Evolutionary conservation across 148 eudicot genomes (phyloP).

Genomic region (Rhododendron henanense): DNA sequence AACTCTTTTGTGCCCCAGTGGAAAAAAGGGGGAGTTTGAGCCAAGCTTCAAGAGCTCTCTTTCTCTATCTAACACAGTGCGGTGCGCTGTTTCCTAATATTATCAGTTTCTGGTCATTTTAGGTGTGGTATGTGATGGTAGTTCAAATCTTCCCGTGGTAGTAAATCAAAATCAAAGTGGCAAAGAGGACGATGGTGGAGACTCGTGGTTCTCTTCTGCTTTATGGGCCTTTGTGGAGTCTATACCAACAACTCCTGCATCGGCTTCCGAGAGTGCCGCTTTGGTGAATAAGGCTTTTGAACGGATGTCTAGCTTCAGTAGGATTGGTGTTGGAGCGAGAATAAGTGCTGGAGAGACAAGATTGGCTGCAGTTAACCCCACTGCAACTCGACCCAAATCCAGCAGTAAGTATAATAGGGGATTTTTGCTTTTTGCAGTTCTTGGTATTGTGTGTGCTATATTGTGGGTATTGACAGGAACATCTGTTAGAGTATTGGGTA

Average conservation of each 20-base stretch:
- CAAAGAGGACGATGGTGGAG: conserved; percentile 29
- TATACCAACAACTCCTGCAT: conserved; percentile 90
- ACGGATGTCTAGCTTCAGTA: conserved; percentile 75
- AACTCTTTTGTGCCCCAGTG: conserved; percentile 45
- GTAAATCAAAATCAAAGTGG: conserved; percentile 25
- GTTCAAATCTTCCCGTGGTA: conserved; percentile 25
- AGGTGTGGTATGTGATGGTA: conserved; percentile 57
- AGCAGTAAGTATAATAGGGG: conserved; percentile 33
- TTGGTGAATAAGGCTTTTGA: conserved; percentile 67
- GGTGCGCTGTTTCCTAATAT: conserved; percentile 39
- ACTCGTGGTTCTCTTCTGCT: conserved; percentile 58
- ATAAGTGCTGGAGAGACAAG: conserved; percentile 28
- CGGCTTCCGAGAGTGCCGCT: conserved; percentile 73
- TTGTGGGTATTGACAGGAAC: conserved; percentile 50
- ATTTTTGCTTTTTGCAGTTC: conserved; percentile 40
- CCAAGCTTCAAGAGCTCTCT: conserved; percentile 41
- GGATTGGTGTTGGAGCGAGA: conserved; percentile 43
- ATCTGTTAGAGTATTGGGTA: conserved; percentile 25
- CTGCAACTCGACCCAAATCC: conserved; percentile 23
- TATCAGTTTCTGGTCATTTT: conserved; percentile 47
- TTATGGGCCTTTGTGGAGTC: conserved; percentile 84
- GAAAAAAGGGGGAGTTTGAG: conserved; percentile 39
- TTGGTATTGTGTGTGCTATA: conserved; percentile 57
- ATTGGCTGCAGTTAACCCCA: conserved; percentile 30
- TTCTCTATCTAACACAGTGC: conserved; percentile 10